Base-by-base conservation (phyloP, 148 eudicot species). In the Agrostemma githago region DNA sequence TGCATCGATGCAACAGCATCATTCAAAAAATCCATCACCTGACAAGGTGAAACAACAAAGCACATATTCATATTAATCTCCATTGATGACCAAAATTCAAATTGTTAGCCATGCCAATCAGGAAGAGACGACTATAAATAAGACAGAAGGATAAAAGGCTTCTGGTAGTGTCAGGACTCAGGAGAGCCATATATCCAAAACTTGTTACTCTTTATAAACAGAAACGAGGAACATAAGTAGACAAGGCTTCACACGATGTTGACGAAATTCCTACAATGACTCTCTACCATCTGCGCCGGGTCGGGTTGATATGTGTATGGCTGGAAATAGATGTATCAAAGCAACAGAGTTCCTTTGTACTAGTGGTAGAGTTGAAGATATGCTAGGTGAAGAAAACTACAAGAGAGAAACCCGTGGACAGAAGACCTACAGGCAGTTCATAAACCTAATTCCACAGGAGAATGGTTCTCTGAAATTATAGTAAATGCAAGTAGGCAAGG, bases 11-110 rank as follows among this genome's bases (percentile, higher is more conserved):
- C 88, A 80, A 94, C 83, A 67, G 96, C 92, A 72, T 94, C 98
- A 75, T 94, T 94, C 71, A 94, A 69, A 79, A 92, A 94, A 82
- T 94, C 98, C 97, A 94, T 86, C 74, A 94, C 98, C 98, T 94
- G 72, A 46, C 73, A 60, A 80, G 64, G 51, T 37, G 62, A 70
- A 11, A 41, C 9, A 46, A 61, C 14, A 17, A 67, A 76, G 54
- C 42, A 20, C 44, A 19, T n/a, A 26, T 5, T 26, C 20, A 53
- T 62, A 42, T 48, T 41, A 75, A 37, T 21, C 39, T 39, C 48
- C 53, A 17, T 61, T 42, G 53, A 8, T 39, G 20, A 26, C 39
- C 19, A 3, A 40, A 66, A 14, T 66, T 16, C 70, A 66, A 66
- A 17, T 66, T 20, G 26, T 66, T 2, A 40, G 8, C 53, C 40